A percentile compares a stretch with the other conserved stretches of the same genome.
These are phyloP conservation scores for Podospora pseudoanserina DNA, from an alignment of 495 filamentous ascomycete species.

Conservation along the genomic window DNA sequence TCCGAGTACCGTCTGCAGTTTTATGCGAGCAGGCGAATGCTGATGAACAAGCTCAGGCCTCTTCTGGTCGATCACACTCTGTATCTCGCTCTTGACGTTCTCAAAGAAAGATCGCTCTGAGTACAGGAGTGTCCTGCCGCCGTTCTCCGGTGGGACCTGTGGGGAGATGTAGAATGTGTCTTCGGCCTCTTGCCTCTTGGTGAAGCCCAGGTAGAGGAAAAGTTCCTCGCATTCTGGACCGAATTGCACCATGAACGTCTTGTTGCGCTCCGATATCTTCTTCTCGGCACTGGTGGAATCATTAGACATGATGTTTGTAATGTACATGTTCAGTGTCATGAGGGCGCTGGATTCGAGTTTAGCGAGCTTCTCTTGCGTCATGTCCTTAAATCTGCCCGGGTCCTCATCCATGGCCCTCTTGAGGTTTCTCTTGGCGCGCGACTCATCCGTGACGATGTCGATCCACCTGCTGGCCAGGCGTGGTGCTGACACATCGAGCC, in stretches of 20 bases:
- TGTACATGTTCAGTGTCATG: slow-evolving; percentile 56
- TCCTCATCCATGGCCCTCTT: slow-evolving; percentile 52
- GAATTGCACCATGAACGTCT: slow-evolving; percentile 66
- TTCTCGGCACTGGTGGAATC: slow-evolving; percentile 47
- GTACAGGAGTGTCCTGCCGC: slow-evolving; percentile 23
- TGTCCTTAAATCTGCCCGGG: slow-evolving; percentile 56
- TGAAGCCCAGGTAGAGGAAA: slow-evolving; percentile 62
- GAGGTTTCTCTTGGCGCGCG: slow-evolving; percentile 50
- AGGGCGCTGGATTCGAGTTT: slow-evolving; percentile 50
- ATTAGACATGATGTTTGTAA: slow-evolving; percentile 48
- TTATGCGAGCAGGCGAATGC: no score
- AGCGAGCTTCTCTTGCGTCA: slow-evolving; percentile 29
- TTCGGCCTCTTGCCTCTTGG: slow-evolving; percentile 20
- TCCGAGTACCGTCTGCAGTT: no score
- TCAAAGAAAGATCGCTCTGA: slow-evolving; percentile 33
- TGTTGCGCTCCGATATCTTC: slow-evolving; percentile 63
- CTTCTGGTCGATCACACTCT: slow-evolving; percentile 24
- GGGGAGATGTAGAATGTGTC: slow-evolving; percentile 31
- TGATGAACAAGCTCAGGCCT: neutral
- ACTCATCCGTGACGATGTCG: slow-evolving; percentile 53
- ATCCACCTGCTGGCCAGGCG: slow-evolving; percentile 50
- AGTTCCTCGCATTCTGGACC: slow-evolving; percentile 61
- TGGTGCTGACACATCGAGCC: slow-evolving; percentile 51
- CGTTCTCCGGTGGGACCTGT: slow-evolving; percentile 14
- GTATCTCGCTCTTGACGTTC: slow-evolving; percentile 35